These are phyloP conservation scores for Hymenoscyphus fructigenus DNA, from an alignment of 2,329 filamentous ascomycete species.

Conservation along the genomic window DNA sequence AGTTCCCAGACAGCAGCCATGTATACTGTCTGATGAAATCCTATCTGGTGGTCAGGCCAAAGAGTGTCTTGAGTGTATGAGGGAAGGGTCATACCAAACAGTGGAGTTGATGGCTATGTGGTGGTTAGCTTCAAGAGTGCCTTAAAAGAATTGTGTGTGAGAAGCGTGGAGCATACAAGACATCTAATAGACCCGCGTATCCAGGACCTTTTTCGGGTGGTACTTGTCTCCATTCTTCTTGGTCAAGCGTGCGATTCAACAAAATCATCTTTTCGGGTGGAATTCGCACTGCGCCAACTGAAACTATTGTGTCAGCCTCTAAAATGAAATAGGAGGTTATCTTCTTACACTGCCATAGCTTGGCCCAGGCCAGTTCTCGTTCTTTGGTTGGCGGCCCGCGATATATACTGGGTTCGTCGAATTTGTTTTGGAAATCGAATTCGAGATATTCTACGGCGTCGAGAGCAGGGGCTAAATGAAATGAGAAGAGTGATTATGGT, in stretches of 20 bases:
- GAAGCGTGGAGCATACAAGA: neutral
- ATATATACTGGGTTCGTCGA: slow-evolving; percentile 6
- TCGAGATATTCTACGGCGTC: slow-evolving; percentile 7
- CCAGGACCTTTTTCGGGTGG: neutral
- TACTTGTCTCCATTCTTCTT: neutral
- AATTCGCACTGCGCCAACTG: neutral
- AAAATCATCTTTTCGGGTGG: slow-evolving; percentile 1
- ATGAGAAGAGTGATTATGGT: neutral
- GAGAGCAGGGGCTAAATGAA: neutral
- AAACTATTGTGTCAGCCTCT: neutral
- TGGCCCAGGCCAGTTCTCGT: slow-evolving; percentile 5
- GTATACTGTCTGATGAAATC: slow-evolving; percentile 10
- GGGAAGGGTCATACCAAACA: slow-evolving; percentile 3
- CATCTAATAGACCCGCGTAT: slow-evolving; percentile 5
- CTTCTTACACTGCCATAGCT: slow-evolving; percentile 12
- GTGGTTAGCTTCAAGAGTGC: too few species aligned
- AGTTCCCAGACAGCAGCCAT: neutral
- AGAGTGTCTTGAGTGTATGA: neutral
- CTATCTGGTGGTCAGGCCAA: neutral
- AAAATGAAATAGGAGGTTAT: neutral
- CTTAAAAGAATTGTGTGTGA: too few species aligned
- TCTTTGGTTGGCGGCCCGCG: slow-evolving; percentile 12
- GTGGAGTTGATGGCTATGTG: slow-evolving; percentile 7
- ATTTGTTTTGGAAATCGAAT: slow-evolving; percentile 4
- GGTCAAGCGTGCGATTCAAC: slow-evolving; percentile 1